Percentiles rank a stretch among this genome's conserved stretches.
Evolutionary conservation across 192 early-diverging fungal genomes (phyloP).

Genomic region (Rhizophagus prolifer): DNA sequence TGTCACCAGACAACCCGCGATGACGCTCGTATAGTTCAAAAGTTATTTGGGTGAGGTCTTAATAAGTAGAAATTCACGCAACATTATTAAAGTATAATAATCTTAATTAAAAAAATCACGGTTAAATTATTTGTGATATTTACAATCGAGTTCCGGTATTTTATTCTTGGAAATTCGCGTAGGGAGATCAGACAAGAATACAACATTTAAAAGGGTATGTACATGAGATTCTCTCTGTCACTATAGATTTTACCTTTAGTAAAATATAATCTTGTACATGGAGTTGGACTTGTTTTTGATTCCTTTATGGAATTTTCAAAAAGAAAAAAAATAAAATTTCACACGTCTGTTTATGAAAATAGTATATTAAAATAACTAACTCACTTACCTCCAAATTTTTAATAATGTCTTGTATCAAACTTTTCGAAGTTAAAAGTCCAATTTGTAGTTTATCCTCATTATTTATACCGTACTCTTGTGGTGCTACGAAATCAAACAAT

Average conservation of each 20-base stretch:
- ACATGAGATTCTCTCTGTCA: constrained; percentile 76
- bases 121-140: constrained; percentile 32
- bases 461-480: constrained; percentile 91
- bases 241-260: constrained; percentile 69
- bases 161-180: constrained; percentile 61
- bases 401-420: constrained; percentile 78
- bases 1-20: constrained; percentile 35
- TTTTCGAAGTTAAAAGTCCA: constrained; percentile 72
- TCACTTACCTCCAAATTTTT: constrained; percentile 66
- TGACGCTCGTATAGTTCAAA: constrained; percentile 92
- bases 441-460: constrained; percentile 82
- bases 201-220: constrained; percentile 88
- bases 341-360: background rate
- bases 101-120: background rate
- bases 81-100: too few relatives aligned
- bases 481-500: constrained; percentile 92
- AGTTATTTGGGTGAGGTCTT: constrained; percentile 94
- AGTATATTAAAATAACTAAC: too few relatives aligned
- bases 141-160: constrained; percentile 91
- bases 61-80: background rate
- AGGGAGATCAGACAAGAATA: constrained; percentile 82
- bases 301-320: background rate
- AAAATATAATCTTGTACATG: constrained; percentile 85
- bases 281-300: constrained; percentile 43
- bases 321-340: background rate